A percentile compares a stretch with the other conserved stretches of the same genome.
phyloP scores from a whole-genome alignment of 768 basidiomycete genomes.

The Dioszegia hungarica region DNA sequence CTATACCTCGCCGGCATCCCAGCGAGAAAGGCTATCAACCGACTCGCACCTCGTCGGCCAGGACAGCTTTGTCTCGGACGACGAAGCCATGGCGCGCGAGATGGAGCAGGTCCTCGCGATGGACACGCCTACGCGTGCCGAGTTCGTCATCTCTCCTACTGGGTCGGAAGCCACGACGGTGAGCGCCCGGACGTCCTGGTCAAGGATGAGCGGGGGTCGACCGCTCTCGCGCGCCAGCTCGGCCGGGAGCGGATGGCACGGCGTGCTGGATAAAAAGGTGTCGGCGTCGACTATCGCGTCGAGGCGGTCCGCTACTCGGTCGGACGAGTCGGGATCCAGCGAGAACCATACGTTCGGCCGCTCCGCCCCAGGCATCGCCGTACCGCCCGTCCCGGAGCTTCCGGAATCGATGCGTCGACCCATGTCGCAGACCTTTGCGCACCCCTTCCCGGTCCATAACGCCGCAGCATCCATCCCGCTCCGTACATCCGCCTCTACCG shows the following conservation, averaged over 20 bases:
- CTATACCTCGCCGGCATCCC: background rate
- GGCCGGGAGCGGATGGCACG: background rate
- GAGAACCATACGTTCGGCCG: background rate
- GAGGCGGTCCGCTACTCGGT: background rate
- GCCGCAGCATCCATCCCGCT: conserved; percentile 1
- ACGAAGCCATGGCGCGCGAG: conserved; percentile 29
- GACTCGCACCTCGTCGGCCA: conserved; percentile 5
- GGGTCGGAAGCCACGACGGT: conserved; percentile 5
- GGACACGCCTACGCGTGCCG: conserved; percentile 42
- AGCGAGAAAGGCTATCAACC: conserved; percentile 3
- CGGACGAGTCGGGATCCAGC: background rate
- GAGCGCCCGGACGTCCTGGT: conserved; percentile 1
- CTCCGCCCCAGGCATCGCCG: background rate
- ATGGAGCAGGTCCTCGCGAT: conserved; percentile 40
- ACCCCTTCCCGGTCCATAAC: conserved; percentile 8
- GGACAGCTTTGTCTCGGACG: conserved; percentile 9
- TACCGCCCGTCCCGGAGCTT: conserved; percentile 2
- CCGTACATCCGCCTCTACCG: background rate
- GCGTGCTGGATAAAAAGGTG: background rate
- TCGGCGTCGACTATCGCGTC: background rate
- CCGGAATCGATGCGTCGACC: background rate
- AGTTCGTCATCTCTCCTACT: conserved; percentile 39
- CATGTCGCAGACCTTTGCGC: conserved; percentile 6
- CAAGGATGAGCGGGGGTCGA: background rate
- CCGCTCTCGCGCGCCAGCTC: conserved; percentile 4